Evolutionary conservation across 2,329 filamentous ascomycete genomes (phyloP), one percentile per base, ranked within the genome.

Genomic region (Monosporascus cannonballus): DNA sequence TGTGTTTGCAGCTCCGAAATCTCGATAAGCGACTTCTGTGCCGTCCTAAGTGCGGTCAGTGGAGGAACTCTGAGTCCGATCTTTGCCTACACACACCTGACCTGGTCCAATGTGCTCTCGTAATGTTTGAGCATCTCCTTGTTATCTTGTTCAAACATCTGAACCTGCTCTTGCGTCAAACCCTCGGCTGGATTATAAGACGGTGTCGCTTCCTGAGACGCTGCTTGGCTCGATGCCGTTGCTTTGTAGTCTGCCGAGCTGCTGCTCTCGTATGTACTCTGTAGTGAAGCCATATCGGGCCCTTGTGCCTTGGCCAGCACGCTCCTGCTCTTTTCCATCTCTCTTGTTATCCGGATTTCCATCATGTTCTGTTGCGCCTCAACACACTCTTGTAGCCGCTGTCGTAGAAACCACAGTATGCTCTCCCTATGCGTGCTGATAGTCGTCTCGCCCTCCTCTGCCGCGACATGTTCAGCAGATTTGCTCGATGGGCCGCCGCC

Each of bases 81-180:
- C 5, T 5, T 17, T 18, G 7, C 6, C 15, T 44, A n/a, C 20
- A 79, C 88, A 51, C 81, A 95, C 89, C 87, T 89, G 60, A 97
- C 90, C 79, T 97, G 94, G 69, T 92, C 87, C 67, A 97, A 75
- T n/a, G 89, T 91, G 72, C 88, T 90, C 70, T 96, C 90, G 70
- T 95, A 96, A 71, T 96, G 89, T 69, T 88, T 89, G 61, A 97
- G 78, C 85, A 99, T 91, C 58, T 90, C 86, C 69, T 91, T 86
- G 67, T 97, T 96, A 66, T 95, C 92, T 71, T 90, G 83, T 61
- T 93, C 92, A 73, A 99, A 97, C 67, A 96, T 81, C 69, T 96
- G 93, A 50, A 94, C 75, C 70, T 97, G 93, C 66, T 96, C 91
- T 22, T 85, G 78, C 18, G 87, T 90, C 56, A 96, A 74, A 56